These are phyloP conservation scores for Xerophyta viscosa DNA, from an alignment of 106 monocot genomes.

Conservation along the genomic window DNA sequence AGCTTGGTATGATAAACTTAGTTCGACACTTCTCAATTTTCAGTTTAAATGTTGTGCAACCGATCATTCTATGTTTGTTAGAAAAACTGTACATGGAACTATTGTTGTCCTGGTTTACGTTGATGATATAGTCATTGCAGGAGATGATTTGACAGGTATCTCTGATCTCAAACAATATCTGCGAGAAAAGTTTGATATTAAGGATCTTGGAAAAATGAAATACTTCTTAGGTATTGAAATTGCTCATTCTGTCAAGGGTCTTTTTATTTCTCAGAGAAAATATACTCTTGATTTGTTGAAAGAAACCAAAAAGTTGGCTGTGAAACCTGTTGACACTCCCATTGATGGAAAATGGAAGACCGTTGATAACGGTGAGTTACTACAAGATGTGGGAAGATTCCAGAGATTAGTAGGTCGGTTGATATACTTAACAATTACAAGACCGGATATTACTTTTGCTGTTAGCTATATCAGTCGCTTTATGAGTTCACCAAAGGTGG, in stretches of 20 bases:
- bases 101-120: constrained; percentile 9
- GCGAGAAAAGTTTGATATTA: neutral
- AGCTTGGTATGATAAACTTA: constrained; percentile 14
- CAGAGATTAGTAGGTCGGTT: neutral
- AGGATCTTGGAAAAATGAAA: neutral
- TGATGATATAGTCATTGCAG: constrained; percentile 12
- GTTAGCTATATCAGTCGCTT: neutral
- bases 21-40: neutral
- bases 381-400: neutral
- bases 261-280: constrained; percentile 5
- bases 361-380: neutral
- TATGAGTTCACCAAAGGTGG: neutral
- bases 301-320: neutral
- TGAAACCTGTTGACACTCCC: neutral
- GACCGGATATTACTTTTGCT: constrained; percentile 1
- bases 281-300: neutral
- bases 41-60: neutral
- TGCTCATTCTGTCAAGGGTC: neutral
- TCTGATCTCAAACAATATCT: neutral
- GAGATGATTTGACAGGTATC: neutral
- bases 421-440: neutral
- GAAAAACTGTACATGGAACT: neutral
- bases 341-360: neutral
- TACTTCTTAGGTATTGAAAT: constrained; percentile 4
- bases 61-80: constrained; percentile 11